Evolutionary conservation across 2,329 filamentous ascomycete genomes (phyloP), one percentile per base, ranked within the genome.

Genomic region (Cladosporium sp.): DNA sequence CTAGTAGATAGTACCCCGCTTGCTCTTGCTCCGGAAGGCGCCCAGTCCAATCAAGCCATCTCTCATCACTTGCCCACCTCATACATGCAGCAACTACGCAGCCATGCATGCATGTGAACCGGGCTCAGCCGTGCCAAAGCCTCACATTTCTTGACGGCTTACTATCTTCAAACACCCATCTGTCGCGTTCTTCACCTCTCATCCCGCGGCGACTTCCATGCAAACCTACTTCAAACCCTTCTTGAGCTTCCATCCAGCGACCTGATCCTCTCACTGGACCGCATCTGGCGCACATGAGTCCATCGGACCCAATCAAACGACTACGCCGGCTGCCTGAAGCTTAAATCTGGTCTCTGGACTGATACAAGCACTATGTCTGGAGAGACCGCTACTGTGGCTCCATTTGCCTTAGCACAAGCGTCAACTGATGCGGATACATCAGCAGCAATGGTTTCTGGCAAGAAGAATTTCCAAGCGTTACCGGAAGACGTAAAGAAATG

Each of bases 401-500:
- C 1, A 3, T 28, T 22, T 15, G 28, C 37, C 15, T 19, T 20
- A 39, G 11, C 22, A 5, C 36, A 22, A 40, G 36, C 45, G 19
- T n/a, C 37, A 2, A 30, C 20, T 36, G 22, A 9, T 2, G 5
- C n/a, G 34, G 43, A 17, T 28, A 47, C 8, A 19, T 9, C 40
- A 12, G 17, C 34, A n/a, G 28, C 50, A 14, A 17, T 19, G 1
- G 3, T 25, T 2, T 28, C 47, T 6, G 17, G 14, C 22, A 57
- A 55, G 22, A 43, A 62, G 30, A 51, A 45, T 19, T 64, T 63
- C 56, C 49, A 56, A 42, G 56, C 64, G 30, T 55, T 64, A 15
- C 58, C 65, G 3, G 39, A 45, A n/a, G 65, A 63, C 39, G 49
- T 68, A 60, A 75, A 76, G 65, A 71, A 70, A n/a, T 61, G 74